Evolutionary conservation across 2,329 filamentous ascomycete genomes (phyloP).

Genomic region (Geosmithia putterillii): DNA sequence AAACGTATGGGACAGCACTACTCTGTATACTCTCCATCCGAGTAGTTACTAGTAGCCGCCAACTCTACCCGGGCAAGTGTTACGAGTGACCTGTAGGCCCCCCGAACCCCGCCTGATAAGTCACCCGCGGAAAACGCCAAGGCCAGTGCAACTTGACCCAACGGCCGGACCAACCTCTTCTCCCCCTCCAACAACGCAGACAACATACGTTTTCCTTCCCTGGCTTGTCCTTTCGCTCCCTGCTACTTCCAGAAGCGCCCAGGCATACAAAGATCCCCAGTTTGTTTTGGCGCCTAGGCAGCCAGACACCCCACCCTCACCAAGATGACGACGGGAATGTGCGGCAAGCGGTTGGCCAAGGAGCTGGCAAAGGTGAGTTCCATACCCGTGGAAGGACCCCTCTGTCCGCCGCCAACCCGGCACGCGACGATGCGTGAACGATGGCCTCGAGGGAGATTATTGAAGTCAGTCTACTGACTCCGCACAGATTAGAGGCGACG

Average conservation of each 20-base stretch:
- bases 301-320: not conserved
- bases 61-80: too few species aligned
- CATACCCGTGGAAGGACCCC: not conserved
- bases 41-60: too few species aligned
- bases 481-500: conserved; percentile 37
- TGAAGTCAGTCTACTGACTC: not conserved
- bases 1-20: too few species aligned
- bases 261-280: not conserved
- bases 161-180: too few species aligned
- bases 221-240: too few species aligned
- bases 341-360: conserved; percentile 45
- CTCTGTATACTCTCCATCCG: too few species aligned
- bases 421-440: not conserved
- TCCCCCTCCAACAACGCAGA: too few species aligned
- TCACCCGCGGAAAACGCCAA: too few species aligned
- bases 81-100: too few species aligned
- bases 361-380: conserved; percentile 43
- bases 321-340: conserved; percentile 30
- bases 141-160: too few species aligned
- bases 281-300: not conserved
- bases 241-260: not conserved
- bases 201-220: too few species aligned
- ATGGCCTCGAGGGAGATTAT: not conserved
- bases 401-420: not conserved
- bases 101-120: too few species aligned